Evolutionary conservation across 106 monocot species (phyloP).

Genomic region (Dioscorea dumetorum): DNA sequence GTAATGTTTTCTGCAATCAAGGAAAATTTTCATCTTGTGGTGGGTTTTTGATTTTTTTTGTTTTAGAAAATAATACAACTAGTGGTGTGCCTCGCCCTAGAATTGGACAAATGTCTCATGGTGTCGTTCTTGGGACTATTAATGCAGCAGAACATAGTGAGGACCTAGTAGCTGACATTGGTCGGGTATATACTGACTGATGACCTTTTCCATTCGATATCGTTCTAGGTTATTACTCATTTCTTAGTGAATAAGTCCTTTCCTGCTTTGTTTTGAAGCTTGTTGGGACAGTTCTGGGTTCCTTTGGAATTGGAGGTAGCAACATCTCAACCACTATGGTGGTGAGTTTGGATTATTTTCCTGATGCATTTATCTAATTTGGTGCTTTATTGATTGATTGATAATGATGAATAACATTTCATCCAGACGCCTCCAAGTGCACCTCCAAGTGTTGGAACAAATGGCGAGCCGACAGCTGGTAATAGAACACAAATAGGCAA

Average conservation of each 20-base stretch:
- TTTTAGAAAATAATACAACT: conserved; percentile 35
- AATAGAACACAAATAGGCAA: conserved; percentile 29
- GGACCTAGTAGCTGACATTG: conserved; percentile 32
- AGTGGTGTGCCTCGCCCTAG: conserved; percentile 31
- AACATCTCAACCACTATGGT: conserved; percentile 21
- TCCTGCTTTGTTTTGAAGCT: conserved; percentile 25
- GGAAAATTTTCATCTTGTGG: too few species aligned
- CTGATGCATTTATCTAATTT: conserved; percentile 3
- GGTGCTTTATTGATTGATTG: not conserved
- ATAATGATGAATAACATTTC: conserved; percentile 1
- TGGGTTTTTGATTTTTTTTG: not conserved
- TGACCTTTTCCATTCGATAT: not conserved
- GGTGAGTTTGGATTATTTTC: conserved; percentile 12
- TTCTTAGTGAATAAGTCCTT: not conserved
- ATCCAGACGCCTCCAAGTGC: conserved; percentile 29
- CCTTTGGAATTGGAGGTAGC: conserved; percentile 33
- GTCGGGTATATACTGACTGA: conserved; percentile 29
- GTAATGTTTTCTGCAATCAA: too few species aligned
- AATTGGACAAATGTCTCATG: conserved; percentile 46
- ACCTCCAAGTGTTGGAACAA: conserved; percentile 27
- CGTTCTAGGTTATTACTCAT: not conserved
- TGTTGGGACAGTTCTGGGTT: conserved; percentile 62
- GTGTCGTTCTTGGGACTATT: conserved; percentile 57
- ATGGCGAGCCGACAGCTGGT: conserved; percentile 23
- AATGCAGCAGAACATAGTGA: conserved; percentile 48